Conservation (phyloP, 768 basidiomycete species). For the Termitomyces sp. region DNA sequence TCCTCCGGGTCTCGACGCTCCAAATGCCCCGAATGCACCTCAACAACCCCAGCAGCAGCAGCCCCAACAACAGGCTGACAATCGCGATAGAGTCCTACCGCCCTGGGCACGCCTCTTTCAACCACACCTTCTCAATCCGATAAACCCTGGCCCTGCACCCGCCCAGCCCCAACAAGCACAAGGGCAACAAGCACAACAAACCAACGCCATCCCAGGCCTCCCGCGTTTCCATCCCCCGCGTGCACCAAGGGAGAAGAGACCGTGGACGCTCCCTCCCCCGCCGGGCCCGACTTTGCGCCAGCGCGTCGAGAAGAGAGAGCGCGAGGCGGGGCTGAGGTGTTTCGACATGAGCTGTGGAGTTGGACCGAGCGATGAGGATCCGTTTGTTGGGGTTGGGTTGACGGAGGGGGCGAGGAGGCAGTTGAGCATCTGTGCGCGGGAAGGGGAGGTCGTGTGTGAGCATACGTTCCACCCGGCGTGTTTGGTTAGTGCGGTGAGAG, state of each 20-base stretch:
- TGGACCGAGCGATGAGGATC: constrained; percentile 74
- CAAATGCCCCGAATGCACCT: not conserved
- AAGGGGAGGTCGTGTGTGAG: constrained; percentile 38
- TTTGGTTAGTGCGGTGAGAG: constrained; percentile 62
- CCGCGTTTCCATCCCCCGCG: not conserved
- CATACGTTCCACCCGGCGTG: constrained; percentile 75
- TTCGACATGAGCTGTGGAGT: constrained; percentile 70
- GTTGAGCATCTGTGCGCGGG: constrained; percentile 31
- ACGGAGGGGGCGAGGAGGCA: constrained; percentile 29
- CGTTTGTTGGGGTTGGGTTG: constrained; percentile 34
- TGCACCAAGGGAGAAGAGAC: constrained; percentile 28
- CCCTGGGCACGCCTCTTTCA: not conserved
- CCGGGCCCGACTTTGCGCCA: constrained; percentile 73
- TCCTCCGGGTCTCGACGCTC: not conserved
- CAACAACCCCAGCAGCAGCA: not conserved
- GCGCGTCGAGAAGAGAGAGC: constrained; percentile 68
- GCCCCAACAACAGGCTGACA: not conserved
- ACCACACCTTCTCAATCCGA: not conserved
- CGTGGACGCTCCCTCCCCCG: constrained; percentile 59
- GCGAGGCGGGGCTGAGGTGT: constrained; percentile 70
- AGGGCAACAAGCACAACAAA: constrained; percentile 6
- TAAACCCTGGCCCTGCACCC: not conserved
- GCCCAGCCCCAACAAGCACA: not conserved
- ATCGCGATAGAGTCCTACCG: not conserved
- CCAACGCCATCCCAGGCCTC: constrained; percentile 1